Conservation (phyloP, 1,284 basidiomycete genomes). For the Ustilago xerochloae region DNA sequence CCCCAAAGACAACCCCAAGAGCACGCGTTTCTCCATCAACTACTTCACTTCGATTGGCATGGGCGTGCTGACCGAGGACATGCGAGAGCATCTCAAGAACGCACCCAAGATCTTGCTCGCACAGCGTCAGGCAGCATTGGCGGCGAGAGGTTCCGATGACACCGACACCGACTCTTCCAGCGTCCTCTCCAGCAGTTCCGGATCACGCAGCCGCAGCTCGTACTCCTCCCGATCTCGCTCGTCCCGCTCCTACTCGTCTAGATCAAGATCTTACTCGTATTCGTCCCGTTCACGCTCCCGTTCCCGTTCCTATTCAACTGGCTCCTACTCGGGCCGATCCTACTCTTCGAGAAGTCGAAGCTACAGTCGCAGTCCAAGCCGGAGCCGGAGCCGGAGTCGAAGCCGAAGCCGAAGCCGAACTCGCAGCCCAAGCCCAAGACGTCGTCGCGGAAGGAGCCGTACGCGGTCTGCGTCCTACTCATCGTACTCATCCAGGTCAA, state of each 20-base stretch:
- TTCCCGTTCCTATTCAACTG: constrained; percentile 32
- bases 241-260: constrained; percentile 30
- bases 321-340: constrained; percentile 35
- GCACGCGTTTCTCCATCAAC: constrained; percentile 97
- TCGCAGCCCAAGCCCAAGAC: constrained; percentile 5
- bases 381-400: neutral
- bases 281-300: constrained; percentile 8
- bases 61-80: constrained; percentile 90
- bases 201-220: constrained; percentile 33
- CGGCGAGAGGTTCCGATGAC: constrained; percentile 42
- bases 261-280: constrained; percentile 15
- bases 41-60: constrained; percentile 90
- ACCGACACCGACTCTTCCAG: constrained; percentile 44
- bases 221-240: constrained; percentile 40
- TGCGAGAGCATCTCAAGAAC: constrained; percentile 96
- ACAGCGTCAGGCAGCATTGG: constrained; percentile 76
- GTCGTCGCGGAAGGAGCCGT: constrained; percentile 23
- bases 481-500: constrained; percentile 37
- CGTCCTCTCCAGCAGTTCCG: constrained; percentile 32
- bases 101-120: constrained; percentile 91
- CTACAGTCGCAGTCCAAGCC: constrained; percentile 10
- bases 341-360: constrained; percentile 36
- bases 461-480: constrained; percentile 40
- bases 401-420: constrained; percentile 3
- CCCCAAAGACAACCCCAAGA: constrained; percentile 94